Base-by-base conservation (phyloP, 2,329 filamentous ascomycete species). In the Fusarium domesticum region DNA sequence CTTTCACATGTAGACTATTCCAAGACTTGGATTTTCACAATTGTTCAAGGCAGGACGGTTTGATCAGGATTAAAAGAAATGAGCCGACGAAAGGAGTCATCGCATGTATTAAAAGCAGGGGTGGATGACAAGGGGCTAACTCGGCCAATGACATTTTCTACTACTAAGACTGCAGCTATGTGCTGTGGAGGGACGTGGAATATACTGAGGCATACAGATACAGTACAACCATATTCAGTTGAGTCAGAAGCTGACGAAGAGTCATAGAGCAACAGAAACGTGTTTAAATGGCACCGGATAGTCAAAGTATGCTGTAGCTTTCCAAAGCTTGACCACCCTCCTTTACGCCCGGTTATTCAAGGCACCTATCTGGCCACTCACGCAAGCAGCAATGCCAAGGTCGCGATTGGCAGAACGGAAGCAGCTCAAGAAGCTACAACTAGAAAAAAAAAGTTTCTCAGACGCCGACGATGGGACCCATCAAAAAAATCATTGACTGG, bases 171-270 rank as follows among this genome's bases (percentile, higher is more conserved):
- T n/a, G n/a, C n/a, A n/a, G n/a, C n/a, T n/a, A n/a, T n/a, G n/a
- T n/a, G n/a, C n/a, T n/a, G n/a, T n/a, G n/a, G n/a, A n/a, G n/a
- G n/a, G n/a, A n/a, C n/a, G n/a, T n/a, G n/a, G n/a, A n/a, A n/a
- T 8, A 28, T 28, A 10, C 23, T 28, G 23, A 8, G 7, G 10
- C 23, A 8, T 11, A 4, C 23, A 28, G 8, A 28, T 28, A 10
- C 7, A 28, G 14, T 12, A 28, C 37, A 31, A 39, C 44, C 41
- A 45, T 51, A 18, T 39, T 45, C 17, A 35, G 25, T 55, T 56
- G 53, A 57, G 42, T 55, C 53, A 56, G 43, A 53, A 52, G 51
- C 45, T 52, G 42, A 35, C 18, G 7, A 33, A 40, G 18, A 45
- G 37, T 45, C 37, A 41, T 36, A 10, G 8, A n/a, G n/a, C n/a